phyloP scores from a whole-genome alignment of 2,329 filamentous ascomycete species.

The Mycogone perniciosa region DNA sequence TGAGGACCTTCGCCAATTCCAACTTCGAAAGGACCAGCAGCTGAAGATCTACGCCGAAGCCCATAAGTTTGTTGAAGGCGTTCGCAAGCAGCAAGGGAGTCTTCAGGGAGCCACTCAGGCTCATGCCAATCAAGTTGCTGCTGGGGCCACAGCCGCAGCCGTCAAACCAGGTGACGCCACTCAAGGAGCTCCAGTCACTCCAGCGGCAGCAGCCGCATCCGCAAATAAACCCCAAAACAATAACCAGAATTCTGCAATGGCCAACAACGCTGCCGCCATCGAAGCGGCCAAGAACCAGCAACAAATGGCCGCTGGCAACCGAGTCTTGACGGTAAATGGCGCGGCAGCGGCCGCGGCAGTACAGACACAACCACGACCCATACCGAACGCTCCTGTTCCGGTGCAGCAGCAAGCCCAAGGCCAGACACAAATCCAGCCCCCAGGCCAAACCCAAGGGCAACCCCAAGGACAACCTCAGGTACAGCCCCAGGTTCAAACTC shows the following conservation, averaged over 20 bases:
- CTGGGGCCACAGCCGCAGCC: constrained; percentile 20
- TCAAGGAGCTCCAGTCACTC: constrained; percentile 17
- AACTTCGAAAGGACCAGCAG: constrained; percentile 37
- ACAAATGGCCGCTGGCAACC: constrained; percentile 23
- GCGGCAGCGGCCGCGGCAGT: constrained; percentile 16
- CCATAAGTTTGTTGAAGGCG: constrained; percentile 40
- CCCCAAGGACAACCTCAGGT: constrained; percentile 15
- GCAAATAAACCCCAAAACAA: constrained; percentile 23
- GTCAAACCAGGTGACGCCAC: constrained; percentile 19
- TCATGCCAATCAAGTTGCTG: constrained; percentile 18
- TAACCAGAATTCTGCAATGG: constrained; percentile 29
- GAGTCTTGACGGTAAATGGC: constrained; percentile 26
- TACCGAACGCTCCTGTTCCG: constrained; percentile 20
- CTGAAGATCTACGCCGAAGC: constrained; percentile 42
- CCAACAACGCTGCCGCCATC: constrained; percentile 39
- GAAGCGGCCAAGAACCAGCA: constrained; percentile 42
- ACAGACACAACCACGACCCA: constrained; percentile 24
- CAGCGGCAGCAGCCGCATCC: constrained; percentile 10
- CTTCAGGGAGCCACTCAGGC: constrained; percentile 24
- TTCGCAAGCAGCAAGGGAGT: constrained; percentile 40
- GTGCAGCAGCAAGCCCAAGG: constrained; percentile 19
- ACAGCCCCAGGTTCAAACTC: constrained; percentile 12
- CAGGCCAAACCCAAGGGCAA: constrained; percentile 11
- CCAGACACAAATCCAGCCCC: constrained; percentile 9
- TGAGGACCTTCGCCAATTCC: constrained; percentile 41